Evolutionary conservation across 495 filamentous ascomycete species (phyloP).

Genomic region (Thozetella sp.): DNA sequence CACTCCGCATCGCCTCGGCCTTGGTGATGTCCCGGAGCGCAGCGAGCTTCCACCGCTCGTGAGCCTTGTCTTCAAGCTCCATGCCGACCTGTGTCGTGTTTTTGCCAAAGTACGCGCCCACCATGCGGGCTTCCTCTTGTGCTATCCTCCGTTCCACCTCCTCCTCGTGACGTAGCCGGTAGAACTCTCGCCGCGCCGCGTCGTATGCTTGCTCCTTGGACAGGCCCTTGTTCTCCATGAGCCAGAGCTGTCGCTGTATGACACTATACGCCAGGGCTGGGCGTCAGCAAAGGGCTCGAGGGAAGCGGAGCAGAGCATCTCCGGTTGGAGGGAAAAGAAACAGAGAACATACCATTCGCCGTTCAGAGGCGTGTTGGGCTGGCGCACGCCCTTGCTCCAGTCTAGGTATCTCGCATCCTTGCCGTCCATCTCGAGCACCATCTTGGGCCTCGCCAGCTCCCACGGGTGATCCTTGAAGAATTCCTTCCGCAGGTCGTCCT

Average conservation of each 20-base stretch:
- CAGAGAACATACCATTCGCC: constrained; percentile 72
- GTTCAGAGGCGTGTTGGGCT: constrained; percentile 77
- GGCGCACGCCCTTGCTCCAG: constrained; percentile 75
- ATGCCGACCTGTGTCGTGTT: constrained; percentile 73
- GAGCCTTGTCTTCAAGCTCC: constrained; percentile 76
- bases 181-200: constrained; percentile 86
- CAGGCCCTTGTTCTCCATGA: constrained; percentile 68
- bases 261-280: constrained; percentile 61
- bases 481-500: constrained; percentile 75
- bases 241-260: constrained; percentile 86
- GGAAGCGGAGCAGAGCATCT: not conserved
- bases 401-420: constrained; percentile 73
- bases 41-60: constrained; percentile 82
- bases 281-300: not conserved
- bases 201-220: constrained; percentile 78
- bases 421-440: constrained; percentile 84
- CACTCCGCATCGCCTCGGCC: constrained; percentile 42
- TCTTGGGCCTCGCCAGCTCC: constrained; percentile 88
- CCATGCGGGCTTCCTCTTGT: constrained; percentile 81
- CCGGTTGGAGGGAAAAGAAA: constrained; percentile 2
- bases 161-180: constrained; percentile 75
- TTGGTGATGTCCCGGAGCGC: constrained; percentile 53
- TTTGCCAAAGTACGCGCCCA: constrained; percentile 86
- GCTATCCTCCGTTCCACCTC: constrained; percentile 85
- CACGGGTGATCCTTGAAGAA: constrained; percentile 96